phyloP scores from a whole-genome alignment of 768 basidiomycete species.

The Boletus rex-veris region DNA sequence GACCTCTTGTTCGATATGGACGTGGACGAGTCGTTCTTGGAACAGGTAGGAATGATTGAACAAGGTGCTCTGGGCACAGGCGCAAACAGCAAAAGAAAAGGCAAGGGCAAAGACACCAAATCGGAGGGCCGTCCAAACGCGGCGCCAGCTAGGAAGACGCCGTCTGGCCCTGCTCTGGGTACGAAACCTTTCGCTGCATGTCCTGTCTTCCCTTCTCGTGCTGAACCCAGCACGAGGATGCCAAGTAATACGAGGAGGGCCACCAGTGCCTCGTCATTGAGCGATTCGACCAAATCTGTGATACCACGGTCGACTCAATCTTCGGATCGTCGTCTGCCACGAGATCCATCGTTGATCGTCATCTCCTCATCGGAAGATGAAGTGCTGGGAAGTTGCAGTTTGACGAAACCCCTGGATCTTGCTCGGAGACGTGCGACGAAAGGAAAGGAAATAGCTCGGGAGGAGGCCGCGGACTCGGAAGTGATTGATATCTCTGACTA shows the following conservation, averaged over 20 bases:
- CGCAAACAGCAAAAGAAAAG: constrained; percentile 19
- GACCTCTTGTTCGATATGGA: constrained; percentile 35
- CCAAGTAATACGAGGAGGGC: constrained; percentile 8
- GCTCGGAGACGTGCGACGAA: constrained; percentile 8
- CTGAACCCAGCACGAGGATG: constrained; percentile 15
- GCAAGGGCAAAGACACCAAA: constrained; percentile 13
- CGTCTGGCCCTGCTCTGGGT: constrained; percentile 14
- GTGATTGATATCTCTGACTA: constrained; percentile 55
- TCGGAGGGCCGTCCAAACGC: background rate
- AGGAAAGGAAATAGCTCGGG: constrained; percentile 25
- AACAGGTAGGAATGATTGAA: constrained; percentile 33
- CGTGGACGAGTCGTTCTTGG: constrained; percentile 40
- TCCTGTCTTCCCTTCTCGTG: constrained; percentile 7
- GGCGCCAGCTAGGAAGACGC: constrained; percentile 2
- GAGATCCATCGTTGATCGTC: constrained; percentile 23
- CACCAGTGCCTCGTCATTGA: constrained; percentile 13
- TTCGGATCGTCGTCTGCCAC: constrained; percentile 9
- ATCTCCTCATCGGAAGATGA: constrained; percentile 24
- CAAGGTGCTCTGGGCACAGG: constrained; percentile 12
- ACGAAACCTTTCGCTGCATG: constrained; percentile 7
- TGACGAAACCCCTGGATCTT: background rate
- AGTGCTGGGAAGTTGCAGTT: background rate
- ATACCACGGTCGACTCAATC: constrained; percentile 19
- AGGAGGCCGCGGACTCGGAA: constrained; percentile 38
- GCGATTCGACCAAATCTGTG: constrained; percentile 7